Evolutionary conservation across 495 filamentous ascomycete species (phyloP).

Genomic region (Xylaria sp.): DNA sequence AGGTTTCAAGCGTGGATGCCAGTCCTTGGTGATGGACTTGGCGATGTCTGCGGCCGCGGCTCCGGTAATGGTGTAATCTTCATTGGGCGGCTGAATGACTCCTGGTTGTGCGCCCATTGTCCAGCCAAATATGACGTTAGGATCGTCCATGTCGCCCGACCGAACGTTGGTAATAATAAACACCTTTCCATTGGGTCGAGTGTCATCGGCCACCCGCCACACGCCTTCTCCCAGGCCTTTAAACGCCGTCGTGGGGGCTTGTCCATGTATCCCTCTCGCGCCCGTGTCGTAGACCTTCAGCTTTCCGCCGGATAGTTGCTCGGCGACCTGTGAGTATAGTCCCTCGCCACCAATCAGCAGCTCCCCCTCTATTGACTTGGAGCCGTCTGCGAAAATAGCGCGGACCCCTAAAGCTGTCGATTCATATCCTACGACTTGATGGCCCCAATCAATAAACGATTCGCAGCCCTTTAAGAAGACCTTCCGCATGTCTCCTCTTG

Average conservation of each 20-base stretch:
- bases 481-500: slow-evolving; percentile 58
- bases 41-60: slow-evolving; percentile 57
- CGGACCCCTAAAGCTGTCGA: slow-evolving; percentile 51
- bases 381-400: slow-evolving; percentile 57
- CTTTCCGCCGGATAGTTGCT: slow-evolving; percentile 56
- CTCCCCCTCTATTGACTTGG: slow-evolving; percentile 55
- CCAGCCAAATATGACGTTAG: slow-evolving; percentile 60
- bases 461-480: slow-evolving; percentile 57
- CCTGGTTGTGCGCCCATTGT: slow-evolving; percentile 61
- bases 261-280: slow-evolving; percentile 62
- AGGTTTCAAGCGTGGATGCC: slow-evolving; percentile 57
- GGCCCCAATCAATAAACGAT: slow-evolving; percentile 52
- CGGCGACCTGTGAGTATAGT: slow-evolving; percentile 58
- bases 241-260: slow-evolving; percentile 61
- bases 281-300: slow-evolving; percentile 62
- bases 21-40: slow-evolving; percentile 53
- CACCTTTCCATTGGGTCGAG: slow-evolving; percentile 46
- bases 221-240: slow-evolving; percentile 62
- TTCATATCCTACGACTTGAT: slow-evolving; percentile 49
- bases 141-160: slow-evolving; percentile 61
- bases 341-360: slow-evolving; percentile 60
- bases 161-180: slow-evolving; percentile 63
- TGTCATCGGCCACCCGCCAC: slow-evolving; percentile 49
- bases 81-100: slow-evolving; percentile 56
- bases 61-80: slow-evolving; percentile 59